Conservation (phyloP, 768 basidiomycete species). For the Jaapia argillacea region DNA sequence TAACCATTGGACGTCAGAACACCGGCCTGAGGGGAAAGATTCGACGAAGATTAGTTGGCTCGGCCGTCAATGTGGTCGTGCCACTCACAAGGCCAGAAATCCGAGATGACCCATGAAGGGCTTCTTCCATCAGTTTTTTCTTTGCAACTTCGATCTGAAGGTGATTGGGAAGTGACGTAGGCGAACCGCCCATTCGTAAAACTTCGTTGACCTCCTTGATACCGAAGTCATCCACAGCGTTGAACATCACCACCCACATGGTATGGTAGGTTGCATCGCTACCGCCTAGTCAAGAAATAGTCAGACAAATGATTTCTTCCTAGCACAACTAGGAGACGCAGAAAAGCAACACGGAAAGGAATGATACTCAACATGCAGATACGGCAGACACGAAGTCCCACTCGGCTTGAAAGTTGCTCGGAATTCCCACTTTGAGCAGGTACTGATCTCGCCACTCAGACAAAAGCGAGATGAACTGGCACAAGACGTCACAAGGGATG, state of each 20-base stretch:
- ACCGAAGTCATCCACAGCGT: constrained; percentile 78
- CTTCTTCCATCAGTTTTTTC: constrained; percentile 70
- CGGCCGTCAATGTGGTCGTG: constrained; percentile 2
- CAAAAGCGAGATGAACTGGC: constrained; percentile 44
- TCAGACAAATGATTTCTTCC: neutral
- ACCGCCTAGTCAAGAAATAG: constrained; percentile 36
- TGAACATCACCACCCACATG: constrained; percentile 82
- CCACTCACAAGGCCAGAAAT: constrained; percentile 75
- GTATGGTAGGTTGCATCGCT: constrained; percentile 87
- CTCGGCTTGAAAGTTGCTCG: constrained; percentile 69
- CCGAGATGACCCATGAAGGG: constrained; percentile 74
- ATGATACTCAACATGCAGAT: constrained; percentile 34
- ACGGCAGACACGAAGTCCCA: constrained; percentile 89
- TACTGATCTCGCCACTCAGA: constrained; percentile 69
- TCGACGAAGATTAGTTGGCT: neutral
- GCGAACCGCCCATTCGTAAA: constrained; percentile 24
- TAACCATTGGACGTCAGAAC: constrained; percentile 86
- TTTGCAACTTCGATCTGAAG: constrained; percentile 52
- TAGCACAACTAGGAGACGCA: too few relatives aligned
- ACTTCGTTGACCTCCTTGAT: constrained; percentile 61
- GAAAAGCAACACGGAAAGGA: too few relatives aligned
- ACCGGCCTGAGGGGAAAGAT: constrained; percentile 38
- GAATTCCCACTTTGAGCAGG: constrained; percentile 75
- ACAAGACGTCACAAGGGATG: constrained; percentile 58
- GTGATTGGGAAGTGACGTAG: constrained; percentile 26